A percentile compares a stretch with the other conserved stretches of the same genome.
These are phyloP conservation scores for Phylloporus sp. DNA, from an alignment of 768 basidiomycete genomes.

Conservation along the genomic window DNA sequence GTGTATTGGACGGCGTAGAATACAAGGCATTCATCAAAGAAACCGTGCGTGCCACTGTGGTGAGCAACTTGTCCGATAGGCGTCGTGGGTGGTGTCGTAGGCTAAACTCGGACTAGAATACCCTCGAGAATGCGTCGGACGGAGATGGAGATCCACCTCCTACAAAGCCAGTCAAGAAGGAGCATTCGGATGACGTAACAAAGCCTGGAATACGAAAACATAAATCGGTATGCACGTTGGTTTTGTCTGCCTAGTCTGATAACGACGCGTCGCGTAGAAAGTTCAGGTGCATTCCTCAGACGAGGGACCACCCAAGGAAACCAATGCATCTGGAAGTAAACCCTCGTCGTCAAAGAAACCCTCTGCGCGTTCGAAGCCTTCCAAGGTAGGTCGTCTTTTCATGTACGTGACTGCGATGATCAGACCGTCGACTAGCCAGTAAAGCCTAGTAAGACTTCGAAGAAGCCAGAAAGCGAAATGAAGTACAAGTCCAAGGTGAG, in stretches of 20 bases:
- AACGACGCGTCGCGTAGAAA: conserved; percentile 1
- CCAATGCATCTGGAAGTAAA: background rate
- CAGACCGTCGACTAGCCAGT: conserved; percentile 3
- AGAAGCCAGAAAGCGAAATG: conserved; percentile 18
- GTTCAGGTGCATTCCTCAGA: background rate
- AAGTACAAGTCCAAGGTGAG: conserved; percentile 27
- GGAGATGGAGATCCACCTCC: background rate
- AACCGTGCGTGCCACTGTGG: conserved; percentile 14
- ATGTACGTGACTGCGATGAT: background rate
- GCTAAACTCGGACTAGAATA: conserved; percentile 3
- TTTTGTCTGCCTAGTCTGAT: background rate
- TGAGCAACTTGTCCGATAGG: background rate
- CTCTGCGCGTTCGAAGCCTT: conserved; percentile 5
- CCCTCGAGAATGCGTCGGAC: conserved; percentile 7
- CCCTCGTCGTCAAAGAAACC: conserved; percentile 8
- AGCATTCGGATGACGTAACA: background rate
- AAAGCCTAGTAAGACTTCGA: conserved; percentile 9
- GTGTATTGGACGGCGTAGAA: conserved; percentile 37
- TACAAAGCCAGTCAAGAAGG: conserved; percentile 6
- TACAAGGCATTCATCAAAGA: conserved; percentile 46
- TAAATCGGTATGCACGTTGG: conserved; percentile 8
- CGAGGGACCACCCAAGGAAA: background rate
- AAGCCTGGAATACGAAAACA: conserved; percentile 10
- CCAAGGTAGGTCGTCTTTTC: conserved; percentile 8
- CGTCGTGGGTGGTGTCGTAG: background rate